phyloP scores from a whole-genome alignment of 2,329 filamentous ascomycete species.

The Tolypocladium guangdongense region DNA sequence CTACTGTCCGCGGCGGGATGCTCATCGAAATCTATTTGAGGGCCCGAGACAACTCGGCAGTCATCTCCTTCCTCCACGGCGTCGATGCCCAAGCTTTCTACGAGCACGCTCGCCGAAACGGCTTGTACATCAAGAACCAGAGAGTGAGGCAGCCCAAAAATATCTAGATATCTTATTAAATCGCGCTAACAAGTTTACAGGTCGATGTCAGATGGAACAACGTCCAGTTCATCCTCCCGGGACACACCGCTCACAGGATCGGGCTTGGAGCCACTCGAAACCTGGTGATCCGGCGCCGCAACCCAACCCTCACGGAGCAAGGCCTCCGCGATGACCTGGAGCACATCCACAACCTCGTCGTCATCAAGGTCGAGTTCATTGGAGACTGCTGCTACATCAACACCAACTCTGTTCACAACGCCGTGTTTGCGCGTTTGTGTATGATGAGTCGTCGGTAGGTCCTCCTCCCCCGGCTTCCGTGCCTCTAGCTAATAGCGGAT shows the following conservation, averaged over 20 bases:
- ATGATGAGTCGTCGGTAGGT: conserved; percentile 55
- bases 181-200: conserved; percentile 26
- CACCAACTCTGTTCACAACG: conserved; percentile 67
- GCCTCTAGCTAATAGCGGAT: conserved; percentile 1
- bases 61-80: conserved; percentile 59
- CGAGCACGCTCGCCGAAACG: conserved; percentile 50
- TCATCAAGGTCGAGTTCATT: conserved; percentile 53
- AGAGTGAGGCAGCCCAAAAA: conserved; percentile 24
- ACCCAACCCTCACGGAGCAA: conserved; percentile 47
- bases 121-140: conserved; percentile 58
- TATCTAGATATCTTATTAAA: too few species aligned
- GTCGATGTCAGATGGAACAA: conserved; percentile 60
- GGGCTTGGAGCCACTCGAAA: conserved; percentile 60
- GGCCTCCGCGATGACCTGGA: conserved; percentile 62
- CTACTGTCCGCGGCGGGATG: conserved; percentile 56
- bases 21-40: conserved; percentile 59
- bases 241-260: conserved; percentile 55
- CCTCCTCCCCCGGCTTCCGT: neutral
- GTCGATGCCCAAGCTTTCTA: conserved; percentile 54
- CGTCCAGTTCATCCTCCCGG: conserved; percentile 54
- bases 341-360: conserved; percentile 69
- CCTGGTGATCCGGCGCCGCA: conserved; percentile 53
- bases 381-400: conserved; percentile 54
- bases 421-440: conserved; percentile 65
- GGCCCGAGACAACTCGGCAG: conserved; percentile 44